Percentiles rank a stretch among this genome's conserved stretches.
Evolutionary conservation across 2,329 filamentous ascomycete genomes (phyloP).

Genomic region (Epichloe gansuensis): DNA sequence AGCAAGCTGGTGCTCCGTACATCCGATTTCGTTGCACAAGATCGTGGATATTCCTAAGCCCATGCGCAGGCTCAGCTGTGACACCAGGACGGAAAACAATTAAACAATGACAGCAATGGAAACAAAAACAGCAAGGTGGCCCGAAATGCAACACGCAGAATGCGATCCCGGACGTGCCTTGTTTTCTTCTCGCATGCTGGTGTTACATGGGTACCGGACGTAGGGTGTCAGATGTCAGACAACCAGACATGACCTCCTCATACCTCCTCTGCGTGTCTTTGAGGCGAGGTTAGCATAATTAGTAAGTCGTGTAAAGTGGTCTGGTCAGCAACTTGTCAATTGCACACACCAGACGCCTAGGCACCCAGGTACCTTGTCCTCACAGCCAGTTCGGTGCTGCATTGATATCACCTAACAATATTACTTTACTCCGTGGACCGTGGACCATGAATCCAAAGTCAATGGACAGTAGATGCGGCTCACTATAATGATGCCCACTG

Average conservation of each 20-base stretch:
- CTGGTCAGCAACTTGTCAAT: too few species aligned
- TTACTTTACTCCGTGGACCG: too few species aligned
- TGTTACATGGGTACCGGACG: background rate
- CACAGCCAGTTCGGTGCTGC: too few species aligned
- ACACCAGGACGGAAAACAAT: background rate
- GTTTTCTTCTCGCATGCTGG: background rate
- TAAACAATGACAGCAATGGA: background rate
- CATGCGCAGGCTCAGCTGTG: background rate
- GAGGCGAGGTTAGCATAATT: background rate
- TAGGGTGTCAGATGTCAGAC: background rate
- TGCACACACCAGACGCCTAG: too few species aligned
- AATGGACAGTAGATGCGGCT: too few species aligned
- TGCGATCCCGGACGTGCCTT: background rate
- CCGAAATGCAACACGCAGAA: background rate
- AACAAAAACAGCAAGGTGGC: background rate
- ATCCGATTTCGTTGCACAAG: background rate
- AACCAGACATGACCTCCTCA: background rate
- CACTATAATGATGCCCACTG: too few species aligned
- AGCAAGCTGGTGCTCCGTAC: background rate
- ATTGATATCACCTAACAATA: too few species aligned
- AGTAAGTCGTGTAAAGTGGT: too few species aligned
- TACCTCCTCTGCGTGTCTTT: background rate
- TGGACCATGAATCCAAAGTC: too few species aligned
- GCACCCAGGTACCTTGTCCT: too few species aligned
- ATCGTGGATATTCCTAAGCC: background rate